Evolutionary conservation across 164 flowering plant genomes (phyloP).

Genomic region (Macadamia tetraphylla): DNA sequence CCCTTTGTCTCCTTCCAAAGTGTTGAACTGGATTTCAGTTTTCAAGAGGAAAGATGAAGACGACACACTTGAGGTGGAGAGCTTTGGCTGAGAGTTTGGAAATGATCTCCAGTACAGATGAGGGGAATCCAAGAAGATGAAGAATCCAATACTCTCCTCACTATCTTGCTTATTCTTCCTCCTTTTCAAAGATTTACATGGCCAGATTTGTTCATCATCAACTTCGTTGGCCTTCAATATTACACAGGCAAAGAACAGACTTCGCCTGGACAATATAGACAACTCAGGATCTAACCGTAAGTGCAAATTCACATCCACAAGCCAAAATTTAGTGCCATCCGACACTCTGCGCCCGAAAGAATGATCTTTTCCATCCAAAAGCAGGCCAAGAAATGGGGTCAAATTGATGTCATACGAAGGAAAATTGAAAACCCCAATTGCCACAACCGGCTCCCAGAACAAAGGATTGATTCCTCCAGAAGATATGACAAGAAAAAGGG

Average conservation of each 20-base stretch:
- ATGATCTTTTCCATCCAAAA: conserved; percentile 58
- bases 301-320: conserved; percentile 81
- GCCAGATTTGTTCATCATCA: too few species aligned
- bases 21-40: too few species aligned
- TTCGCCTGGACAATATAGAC: conserved; percentile 33
- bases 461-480: conserved; percentile 89
- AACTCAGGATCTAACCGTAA: conserved; percentile 54
- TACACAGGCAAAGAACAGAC: conserved; percentile 14
- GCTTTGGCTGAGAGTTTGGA: too few species aligned
- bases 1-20: too few species aligned
- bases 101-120: too few species aligned
- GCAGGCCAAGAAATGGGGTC: conserved; percentile 57
- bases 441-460: conserved; percentile 85
- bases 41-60: too few species aligned
- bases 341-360: conserved; percentile 44
- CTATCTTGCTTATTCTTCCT: too few species aligned
- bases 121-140: too few species aligned
- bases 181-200: too few species aligned
- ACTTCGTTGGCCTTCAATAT: too few species aligned
- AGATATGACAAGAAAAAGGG: conserved; percentile 72
- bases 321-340: conserved; percentile 60
- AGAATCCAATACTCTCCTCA: too few species aligned
- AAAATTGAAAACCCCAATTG: conserved; percentile 70
- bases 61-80: too few species aligned
- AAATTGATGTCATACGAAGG: conserved; percentile 74